These are phyloP conservation scores for Clavispora vitiphila DNA, from an alignment of 805 yeast species.

Conservation along the genomic window DNA sequence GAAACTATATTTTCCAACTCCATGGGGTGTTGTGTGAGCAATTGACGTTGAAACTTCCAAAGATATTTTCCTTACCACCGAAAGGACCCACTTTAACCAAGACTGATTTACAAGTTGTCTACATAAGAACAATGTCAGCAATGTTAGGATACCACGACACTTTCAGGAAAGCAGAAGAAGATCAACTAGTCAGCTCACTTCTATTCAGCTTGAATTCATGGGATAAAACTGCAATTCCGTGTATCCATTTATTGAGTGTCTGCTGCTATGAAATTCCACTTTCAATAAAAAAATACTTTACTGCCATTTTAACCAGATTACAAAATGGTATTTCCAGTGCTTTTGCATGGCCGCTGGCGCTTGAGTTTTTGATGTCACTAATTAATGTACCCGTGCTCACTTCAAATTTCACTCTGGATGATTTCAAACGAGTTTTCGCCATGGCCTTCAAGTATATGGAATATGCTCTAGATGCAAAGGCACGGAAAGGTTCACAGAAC, in stretches of 20 bases:
- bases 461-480: conserved; percentile 51
- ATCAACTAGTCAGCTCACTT: conserved; percentile 55
- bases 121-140: conserved; percentile 57
- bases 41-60: conserved; percentile 45
- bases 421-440: conserved; percentile 74
- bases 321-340: conserved; percentile 71
- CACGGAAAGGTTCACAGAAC: neutral
- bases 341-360: conserved; percentile 63
- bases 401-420: conserved; percentile 69
- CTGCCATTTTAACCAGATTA: conserved; percentile 64
- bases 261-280: conserved; percentile 79
- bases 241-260: conserved; percentile 67
- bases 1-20: conserved; percentile 35
- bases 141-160: conserved; percentile 54
- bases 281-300: conserved; percentile 62
- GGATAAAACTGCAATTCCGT: conserved; percentile 75
- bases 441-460: conserved; percentile 78
- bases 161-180: conserved; percentile 55
- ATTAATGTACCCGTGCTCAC: conserved; percentile 63
- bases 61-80: conserved; percentile 7
- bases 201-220: conserved; percentile 62
- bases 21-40: conserved; percentile 55
- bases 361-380: conserved; percentile 68
- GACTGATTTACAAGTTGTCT: conserved; percentile 62
- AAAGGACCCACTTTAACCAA: conserved; percentile 30